phyloP scores from a whole-genome alignment of 805 yeast genomes.

The Myxozyma neglecta region DNA sequence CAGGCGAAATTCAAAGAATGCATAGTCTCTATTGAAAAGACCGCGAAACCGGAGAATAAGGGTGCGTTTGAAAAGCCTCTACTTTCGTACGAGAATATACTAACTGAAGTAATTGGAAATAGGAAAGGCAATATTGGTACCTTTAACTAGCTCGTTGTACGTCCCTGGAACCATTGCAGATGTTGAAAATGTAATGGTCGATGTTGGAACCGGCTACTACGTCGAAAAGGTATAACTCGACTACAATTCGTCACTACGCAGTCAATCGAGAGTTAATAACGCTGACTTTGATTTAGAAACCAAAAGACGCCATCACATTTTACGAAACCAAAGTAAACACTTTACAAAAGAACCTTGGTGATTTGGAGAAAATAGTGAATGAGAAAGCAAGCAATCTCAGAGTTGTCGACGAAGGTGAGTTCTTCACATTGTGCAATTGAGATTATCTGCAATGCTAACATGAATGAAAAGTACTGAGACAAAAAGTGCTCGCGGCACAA shows the following conservation, averaged over 20 bases:
- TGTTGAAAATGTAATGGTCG: constrained; percentile 74
- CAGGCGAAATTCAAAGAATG: constrained; percentile 81
- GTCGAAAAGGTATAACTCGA: constrained; percentile 67
- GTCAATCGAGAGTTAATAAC: neutral
- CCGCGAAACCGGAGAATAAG: constrained; percentile 47
- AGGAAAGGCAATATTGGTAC: constrained; percentile 65
- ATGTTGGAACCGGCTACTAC: constrained; percentile 94
- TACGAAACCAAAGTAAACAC: constrained; percentile 74
- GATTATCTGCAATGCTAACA: neutral
- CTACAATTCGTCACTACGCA: neutral
- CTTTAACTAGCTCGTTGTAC: constrained; percentile 83
- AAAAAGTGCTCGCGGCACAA: constrained; percentile 28
- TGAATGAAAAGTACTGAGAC: constrained; percentile 19
- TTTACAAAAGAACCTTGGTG: constrained; percentile 67
- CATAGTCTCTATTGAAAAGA: constrained; percentile 61
- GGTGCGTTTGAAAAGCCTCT: constrained; percentile 28
- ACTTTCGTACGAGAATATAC: neutral
- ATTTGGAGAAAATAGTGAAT: constrained; percentile 70
- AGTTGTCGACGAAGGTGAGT: constrained; percentile 51
- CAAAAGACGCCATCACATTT: constrained; percentile 64
- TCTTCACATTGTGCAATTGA: neutral
- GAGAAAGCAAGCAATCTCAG: constrained; percentile 68
- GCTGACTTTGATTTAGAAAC: constrained; percentile 37
- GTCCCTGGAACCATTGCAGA: constrained; percentile 78
- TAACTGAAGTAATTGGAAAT: neutral